phyloP scores from a whole-genome alignment of 352 stramenopile species.

The Globisporangium paroecandrum region DNA sequence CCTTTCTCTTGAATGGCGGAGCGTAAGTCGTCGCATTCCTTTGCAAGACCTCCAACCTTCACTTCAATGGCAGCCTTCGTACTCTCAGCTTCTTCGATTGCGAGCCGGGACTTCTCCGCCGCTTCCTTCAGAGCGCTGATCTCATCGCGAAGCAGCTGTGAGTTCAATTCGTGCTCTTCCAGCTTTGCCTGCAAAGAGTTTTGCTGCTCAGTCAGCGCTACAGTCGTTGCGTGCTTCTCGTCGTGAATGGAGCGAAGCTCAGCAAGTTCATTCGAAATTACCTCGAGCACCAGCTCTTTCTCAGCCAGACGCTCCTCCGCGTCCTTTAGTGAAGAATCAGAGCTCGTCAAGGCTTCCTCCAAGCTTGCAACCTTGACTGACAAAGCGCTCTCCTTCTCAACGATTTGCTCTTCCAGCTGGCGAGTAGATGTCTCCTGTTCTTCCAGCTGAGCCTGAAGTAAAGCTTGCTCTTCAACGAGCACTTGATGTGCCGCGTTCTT shows the following conservation, averaged over 20 bases:
- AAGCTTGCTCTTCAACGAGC: background rate
- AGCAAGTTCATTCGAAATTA: constrained; percentile 4
- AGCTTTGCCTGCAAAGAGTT: constrained; percentile 2
- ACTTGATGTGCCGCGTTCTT: background rate
- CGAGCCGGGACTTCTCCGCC: background rate
- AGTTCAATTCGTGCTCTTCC: background rate
- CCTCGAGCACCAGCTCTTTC: constrained; percentile 5
- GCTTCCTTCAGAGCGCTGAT: background rate
- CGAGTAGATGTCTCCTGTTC: background rate
- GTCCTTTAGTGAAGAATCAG: constrained; percentile 8
- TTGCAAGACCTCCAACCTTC: background rate
- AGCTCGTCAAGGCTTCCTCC: constrained; percentile 4
- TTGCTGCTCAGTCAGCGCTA: background rate
- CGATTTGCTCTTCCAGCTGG: constrained; percentile 7
- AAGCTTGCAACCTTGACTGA: background rate
- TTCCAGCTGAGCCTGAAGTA: background rate
- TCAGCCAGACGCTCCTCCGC: constrained; percentile 9
- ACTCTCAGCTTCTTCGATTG: background rate
- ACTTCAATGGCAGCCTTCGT: background rate
- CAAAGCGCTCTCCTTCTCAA: constrained; percentile 8
- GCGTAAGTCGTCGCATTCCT: background rate
- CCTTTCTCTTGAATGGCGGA: background rate
- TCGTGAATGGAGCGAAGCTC: background rate
- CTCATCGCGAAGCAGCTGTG: background rate
- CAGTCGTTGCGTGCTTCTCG: background rate